These are phyloP conservation scores for Filobasidium floriforme DNA, from an alignment of 768 basidiomycete genomes.

Conservation along the genomic window DNA sequence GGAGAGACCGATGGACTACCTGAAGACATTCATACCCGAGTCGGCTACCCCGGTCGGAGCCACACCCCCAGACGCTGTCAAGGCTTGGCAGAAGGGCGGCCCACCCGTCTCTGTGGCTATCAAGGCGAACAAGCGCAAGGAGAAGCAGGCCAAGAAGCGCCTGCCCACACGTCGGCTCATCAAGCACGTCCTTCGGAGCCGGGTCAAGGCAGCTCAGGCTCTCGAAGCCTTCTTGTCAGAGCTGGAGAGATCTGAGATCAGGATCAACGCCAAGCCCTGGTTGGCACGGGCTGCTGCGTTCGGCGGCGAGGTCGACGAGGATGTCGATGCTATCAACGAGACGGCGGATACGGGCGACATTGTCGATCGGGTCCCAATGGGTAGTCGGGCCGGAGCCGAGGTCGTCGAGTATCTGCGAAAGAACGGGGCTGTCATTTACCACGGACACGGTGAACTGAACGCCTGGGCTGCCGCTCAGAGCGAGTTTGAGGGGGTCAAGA, in stretches of 20 bases:
- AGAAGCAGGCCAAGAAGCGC: constrained; percentile 34
- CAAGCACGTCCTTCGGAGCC: constrained; percentile 76
- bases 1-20: constrained; percentile 69
- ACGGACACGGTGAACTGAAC: constrained; percentile 12
- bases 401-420: constrained; percentile 63
- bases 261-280: constrained; percentile 48
- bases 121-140: constrained; percentile 27
- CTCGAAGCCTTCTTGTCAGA: constrained; percentile 66
- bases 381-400: constrained; percentile 57
- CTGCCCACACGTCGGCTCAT: constrained; percentile 77
- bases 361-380: constrained; percentile 35
- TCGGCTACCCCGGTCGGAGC: constrained; percentile 32
- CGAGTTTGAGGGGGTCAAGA: constrained; percentile 9
- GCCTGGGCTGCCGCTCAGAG: not conserved
- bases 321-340: constrained; percentile 33
- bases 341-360: constrained; percentile 47
- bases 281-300: constrained; percentile 29
- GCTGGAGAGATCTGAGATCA: constrained; percentile 44
- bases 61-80: constrained; percentile 22
- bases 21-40: constrained; percentile 50
- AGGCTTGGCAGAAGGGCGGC: constrained; percentile 21
- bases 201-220: constrained; percentile 71
- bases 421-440: constrained; percentile 65
- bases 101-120: constrained; percentile 22
- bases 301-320: constrained; percentile 31